A percentile compares a stretch with the other conserved stretches of the same genome.
Evolutionary conservation across 306 rosid species (phyloP).

Genomic region (Glycine soja): DNA sequence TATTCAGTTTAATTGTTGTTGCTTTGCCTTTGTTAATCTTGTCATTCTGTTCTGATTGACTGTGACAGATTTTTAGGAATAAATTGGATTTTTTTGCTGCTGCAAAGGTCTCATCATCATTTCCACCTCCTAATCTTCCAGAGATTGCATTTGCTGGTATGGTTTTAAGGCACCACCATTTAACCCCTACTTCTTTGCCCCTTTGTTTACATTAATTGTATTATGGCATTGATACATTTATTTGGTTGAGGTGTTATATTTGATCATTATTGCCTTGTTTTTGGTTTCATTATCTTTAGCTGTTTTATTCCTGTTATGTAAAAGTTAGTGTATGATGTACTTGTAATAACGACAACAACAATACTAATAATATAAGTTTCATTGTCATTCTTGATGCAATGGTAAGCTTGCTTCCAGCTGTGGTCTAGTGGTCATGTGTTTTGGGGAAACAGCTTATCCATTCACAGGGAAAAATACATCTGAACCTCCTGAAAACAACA

Average conservation of each 20-base stretch:
- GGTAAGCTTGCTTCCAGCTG: background rate
- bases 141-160: constrained; percentile 99
- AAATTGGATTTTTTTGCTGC: constrained; percentile 91
- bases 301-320: background rate
- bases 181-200: background rate
- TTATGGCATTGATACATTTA: constrained; percentile 9
- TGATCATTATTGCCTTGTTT: constrained; percentile 1
- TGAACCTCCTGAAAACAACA: background rate
- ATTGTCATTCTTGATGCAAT: background rate
- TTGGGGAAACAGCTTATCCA: background rate
- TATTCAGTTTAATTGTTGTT: constrained; percentile 5
- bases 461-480: background rate
- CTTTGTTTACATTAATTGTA: constrained; percentile 24
- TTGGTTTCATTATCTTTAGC: constrained; percentile 27
- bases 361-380: background rate
- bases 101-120: constrained; percentile 89
- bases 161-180: constrained; percentile 30
- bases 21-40: constrained; percentile 12
- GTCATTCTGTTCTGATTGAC: constrained; percentile 32
- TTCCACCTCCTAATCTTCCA: constrained; percentile 86
- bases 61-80: constrained; percentile 72
- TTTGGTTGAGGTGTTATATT: constrained; percentile 7
- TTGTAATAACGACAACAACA: background rate
- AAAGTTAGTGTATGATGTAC: background rate
- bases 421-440: background rate